Evolutionary conservation across 352 stramenopile species (phyloP), one percentile per base, ranked within the genome.

Genomic region (Phytophthora agathidicida): DNA sequence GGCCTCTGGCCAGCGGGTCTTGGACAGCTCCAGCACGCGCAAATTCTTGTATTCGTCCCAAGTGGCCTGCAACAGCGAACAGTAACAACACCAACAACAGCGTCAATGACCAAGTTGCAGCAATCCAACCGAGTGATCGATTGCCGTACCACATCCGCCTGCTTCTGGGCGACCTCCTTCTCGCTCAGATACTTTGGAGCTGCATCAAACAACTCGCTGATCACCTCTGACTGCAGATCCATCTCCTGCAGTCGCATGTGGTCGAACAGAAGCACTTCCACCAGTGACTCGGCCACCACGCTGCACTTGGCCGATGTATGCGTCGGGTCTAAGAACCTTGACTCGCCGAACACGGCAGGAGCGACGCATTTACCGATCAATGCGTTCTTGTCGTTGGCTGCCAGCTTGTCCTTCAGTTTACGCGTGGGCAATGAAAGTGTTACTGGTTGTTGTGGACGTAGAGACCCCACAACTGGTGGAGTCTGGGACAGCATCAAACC

Each of bases 181-280:
- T 88, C 75, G 39, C 81, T 75, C 27, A 86, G 53, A 28, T 85
- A 89, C 47, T 89, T 83, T 0, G 82, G 76, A 3, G 66, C 76
- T 27, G 65, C 51, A 20, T 75, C 65, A 14, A 84, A 64, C 20
- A 91, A 73, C 39, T 88, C 75, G 13, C 70, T 68, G 43, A 89
- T 49, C 11, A 86, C 69, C n/a, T 91, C 77, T 0, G 76, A 47
- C 38, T 73, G 49, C 0, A 91, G 48, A 52, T 86, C 77, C 80
- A 91, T 91, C 47, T 91, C 82, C 50, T 91, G 82, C n/a, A 91
- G 62, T 11, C 77, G 77, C 63, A 83, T 71, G 38, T 91, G 80
- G 31, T 89, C 74, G 32, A 91, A 86, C 2, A 89, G 53, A 19
- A 91, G 60, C 44, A 89, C 78, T 52, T 91, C 82, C 17, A 89